Evolutionary conservation across 768 basidiomycete genomes (phyloP).

Genomic region (Lepiota venenata): DNA sequence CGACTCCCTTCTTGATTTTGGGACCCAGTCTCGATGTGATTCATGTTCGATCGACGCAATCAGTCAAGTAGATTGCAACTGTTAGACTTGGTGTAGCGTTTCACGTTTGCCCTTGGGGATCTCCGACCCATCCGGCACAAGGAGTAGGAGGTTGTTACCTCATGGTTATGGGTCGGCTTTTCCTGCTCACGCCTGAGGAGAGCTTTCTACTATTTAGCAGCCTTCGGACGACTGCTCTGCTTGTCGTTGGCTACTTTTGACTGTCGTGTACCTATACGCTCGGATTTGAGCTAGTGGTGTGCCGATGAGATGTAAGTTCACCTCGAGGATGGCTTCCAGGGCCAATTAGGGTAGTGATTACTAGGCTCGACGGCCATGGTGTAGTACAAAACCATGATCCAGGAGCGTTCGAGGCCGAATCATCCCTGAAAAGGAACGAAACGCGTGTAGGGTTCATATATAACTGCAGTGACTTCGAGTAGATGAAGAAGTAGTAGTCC

Average conservation of each 20-base stretch:
- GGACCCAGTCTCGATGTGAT: neutral
- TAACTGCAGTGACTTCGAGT: no score
- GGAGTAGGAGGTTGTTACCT: neutral
- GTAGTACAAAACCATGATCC: neutral
- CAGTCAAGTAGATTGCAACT: neutral
- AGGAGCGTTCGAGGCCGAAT: no score
- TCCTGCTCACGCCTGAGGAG: neutral
- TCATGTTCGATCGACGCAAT: neutral
- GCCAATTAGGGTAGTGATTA: neutral
- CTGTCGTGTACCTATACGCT: neutral
- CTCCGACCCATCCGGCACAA: neutral
- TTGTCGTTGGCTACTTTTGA: neutral
- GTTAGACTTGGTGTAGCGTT: neutral
- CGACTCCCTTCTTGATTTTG: neutral
- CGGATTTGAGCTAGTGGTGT: neutral
- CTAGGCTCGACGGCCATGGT: neutral
- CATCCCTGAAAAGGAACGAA: no score
- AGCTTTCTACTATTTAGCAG: neutral
- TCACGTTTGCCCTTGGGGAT: neutral
- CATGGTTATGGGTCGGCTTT: no score
- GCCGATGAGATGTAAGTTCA: neutral
- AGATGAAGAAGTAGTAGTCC: no score
- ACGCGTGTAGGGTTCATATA: no score
- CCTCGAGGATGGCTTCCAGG: neutral
- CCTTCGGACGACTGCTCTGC: neutral